Base-by-base conservation (phyloP, 352 stramenopile species). In the Pythium pyrilobum region DNA sequence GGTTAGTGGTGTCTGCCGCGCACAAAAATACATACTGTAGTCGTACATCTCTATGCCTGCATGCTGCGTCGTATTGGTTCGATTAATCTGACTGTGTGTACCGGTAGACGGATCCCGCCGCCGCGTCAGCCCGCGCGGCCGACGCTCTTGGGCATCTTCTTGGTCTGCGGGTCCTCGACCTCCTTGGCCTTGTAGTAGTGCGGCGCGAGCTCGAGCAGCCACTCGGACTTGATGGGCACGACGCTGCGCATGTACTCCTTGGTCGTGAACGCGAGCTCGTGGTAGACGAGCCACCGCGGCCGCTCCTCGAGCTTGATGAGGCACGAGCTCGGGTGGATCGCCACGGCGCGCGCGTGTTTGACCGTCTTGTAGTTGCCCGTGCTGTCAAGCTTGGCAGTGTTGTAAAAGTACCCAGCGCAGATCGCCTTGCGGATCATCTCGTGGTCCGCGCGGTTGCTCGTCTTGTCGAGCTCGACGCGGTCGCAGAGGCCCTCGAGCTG, bases 171-270 rank as follows among this genome's bases (percentile, higher is more conserved):
- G 66, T 99, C 96, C 56, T 98, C 89, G 18, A 99, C 86, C 59
- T 99, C 97, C 53, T 95, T 97, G 36, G 82, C 72, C 69, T 98
- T 97, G 75, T 99, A 99, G 72, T 99, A 99, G 74, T 99, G 97
- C 34, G 97, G 97, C 20, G 97, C 97, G 49, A 99, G 96, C 66
- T 99, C 96, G 41, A 97, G 80, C 5, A 99, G 73, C 97, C 97
- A 99, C 58, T 98, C 84, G 11, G 89, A 82, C 58, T 99, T 92
- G 64, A 99, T 99, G 9, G 93, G 94, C 32, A 96, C 88, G 27
- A 98, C 92, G 33, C 96, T 76, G 36, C 97, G 86, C 92, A 99
- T 99, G 74, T 98, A 99, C 68, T 99, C 97, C 67, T 99, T 99
- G 0, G 92, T 99, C 23, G 96, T 99, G 68, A 99, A 99, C 16